phyloP scores from a whole-genome alignment of 495 filamentous ascomycete genomes.

The Beverwykella pulmonaria region DNA sequence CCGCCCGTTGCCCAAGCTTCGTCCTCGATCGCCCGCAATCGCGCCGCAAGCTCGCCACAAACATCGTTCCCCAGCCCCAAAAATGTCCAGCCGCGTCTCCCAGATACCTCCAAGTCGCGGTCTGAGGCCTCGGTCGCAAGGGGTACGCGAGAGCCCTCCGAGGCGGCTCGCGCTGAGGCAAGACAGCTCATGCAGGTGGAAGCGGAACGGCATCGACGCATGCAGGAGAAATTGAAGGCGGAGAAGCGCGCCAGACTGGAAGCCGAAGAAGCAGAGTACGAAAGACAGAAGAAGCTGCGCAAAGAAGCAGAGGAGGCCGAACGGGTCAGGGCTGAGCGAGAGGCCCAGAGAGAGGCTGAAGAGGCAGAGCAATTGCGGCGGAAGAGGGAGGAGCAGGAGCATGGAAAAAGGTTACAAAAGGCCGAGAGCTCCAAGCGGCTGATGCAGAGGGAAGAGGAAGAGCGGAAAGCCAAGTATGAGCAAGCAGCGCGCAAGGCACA shows the following conservation, averaged over 20 bases:
- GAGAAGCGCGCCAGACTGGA: conserved; percentile 33
- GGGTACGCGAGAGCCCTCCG: conserved; percentile 13
- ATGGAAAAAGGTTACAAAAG: conserved; percentile 23
- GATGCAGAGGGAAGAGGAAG: conserved; percentile 27
- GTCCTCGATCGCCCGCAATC: conserved; percentile 10
- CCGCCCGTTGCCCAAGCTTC: conserved; percentile 3
- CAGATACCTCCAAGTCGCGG: conserved; percentile 13
- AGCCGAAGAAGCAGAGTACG: conserved; percentile 27
- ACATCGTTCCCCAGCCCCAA: conserved; percentile 1
- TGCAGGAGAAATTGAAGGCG: conserved; percentile 32
- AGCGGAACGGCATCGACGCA: conserved; percentile 33
- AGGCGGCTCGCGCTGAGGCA: conserved; percentile 33
- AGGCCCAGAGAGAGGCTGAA: conserved; percentile 20
- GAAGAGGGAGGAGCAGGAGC: conserved; percentile 35
- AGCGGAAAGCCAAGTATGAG: conserved; percentile 23
- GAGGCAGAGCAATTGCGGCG: conserved; percentile 17
- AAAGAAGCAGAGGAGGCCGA: conserved; percentile 33
- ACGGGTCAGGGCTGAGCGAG: conserved; percentile 18
- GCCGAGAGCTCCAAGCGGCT: conserved; percentile 12
- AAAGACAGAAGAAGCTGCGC: conserved; percentile 20
- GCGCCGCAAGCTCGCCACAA: conserved; percentile 27
- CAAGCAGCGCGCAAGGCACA: conserved; percentile 19
- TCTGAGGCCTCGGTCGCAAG: conserved; percentile 11
- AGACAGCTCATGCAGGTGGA: conserved; percentile 38
- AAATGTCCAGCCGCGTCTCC: conserved; percentile 18